These are phyloP conservation scores for Petasospora fabianii DNA, from an alignment of 1,139 yeast genomes.

Conservation along the genomic window DNA sequence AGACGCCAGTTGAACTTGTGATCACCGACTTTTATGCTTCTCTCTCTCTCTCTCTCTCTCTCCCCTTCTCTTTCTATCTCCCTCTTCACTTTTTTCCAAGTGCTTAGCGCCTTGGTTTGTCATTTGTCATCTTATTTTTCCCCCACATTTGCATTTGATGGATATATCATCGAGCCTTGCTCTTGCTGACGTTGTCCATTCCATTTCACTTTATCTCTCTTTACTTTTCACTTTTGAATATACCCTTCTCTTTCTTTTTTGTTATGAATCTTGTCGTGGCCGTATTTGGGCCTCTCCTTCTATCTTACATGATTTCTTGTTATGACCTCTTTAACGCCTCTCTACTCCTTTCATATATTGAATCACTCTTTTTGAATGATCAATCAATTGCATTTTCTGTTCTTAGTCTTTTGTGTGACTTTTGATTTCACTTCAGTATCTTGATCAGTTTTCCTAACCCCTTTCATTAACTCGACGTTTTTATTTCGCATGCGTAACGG, in stretches of 20 bases:
- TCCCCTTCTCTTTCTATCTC: neutral
- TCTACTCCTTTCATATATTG: no score
- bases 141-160: neutral
- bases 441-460: no score
- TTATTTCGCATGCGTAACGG: no score
- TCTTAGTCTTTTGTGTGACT: no score
- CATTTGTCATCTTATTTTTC: slow-evolving; percentile 1
- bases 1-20: slow-evolving; percentile 29
- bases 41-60: neutral
- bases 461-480: no score
- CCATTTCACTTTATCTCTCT: slow-evolving; percentile 1
- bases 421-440: no score
- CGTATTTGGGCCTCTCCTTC: no score
- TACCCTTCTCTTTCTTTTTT: slow-evolving; percentile 12
- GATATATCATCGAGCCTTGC: neutral
- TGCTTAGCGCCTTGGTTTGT: neutral
- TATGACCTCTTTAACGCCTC: no score
- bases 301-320: no score
- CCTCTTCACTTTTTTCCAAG: neutral
- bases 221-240: slow-evolving; percentile 6
- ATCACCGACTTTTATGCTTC: neutral
- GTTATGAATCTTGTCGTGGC: no score
- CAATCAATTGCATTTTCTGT: no score
- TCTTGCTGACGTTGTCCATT: slow-evolving; percentile 1
- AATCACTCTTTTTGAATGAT: no score